Percentiles rank a stretch among this genome's conserved stretches.
Conservation (phyloP, 208 protist species). For the Spongospora subterranea region DNA sequence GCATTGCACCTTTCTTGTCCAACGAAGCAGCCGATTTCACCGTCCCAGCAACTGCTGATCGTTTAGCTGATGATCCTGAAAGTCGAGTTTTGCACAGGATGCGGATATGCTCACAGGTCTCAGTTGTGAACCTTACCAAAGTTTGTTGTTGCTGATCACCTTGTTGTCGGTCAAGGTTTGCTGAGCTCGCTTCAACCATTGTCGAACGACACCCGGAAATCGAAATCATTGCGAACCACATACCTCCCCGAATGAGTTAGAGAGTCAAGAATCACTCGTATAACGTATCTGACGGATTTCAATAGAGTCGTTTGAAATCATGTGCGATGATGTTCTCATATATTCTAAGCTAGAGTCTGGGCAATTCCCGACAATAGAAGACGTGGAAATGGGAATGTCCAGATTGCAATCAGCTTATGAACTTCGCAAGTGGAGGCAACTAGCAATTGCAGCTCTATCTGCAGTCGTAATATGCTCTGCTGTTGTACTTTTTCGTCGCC, state of each 20-base stretch:
- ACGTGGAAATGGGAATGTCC: too few relatives aligned
- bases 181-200: background rate
- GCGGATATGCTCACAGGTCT: conserved; percentile 6
- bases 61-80: background rate
- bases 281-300: background rate
- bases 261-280: background rate
- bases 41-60: too few relatives aligned
- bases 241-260: conserved; percentile 13
- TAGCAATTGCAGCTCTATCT: too few relatives aligned
- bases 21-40: too few relatives aligned
- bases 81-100: conserved; percentile 51
- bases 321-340: background rate
- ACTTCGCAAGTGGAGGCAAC: too few relatives aligned
- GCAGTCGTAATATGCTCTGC: too few relatives aligned
- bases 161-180: background rate
- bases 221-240: background rate
- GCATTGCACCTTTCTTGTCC: too few relatives aligned
- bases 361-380: too few relatives aligned
- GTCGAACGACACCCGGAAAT: background rate
- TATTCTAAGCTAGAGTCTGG: conserved; percentile 41
- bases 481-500: too few relatives aligned
- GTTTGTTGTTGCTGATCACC: background rate
- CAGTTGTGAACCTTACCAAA: background rate
- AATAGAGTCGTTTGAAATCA: conserved; percentile 6
- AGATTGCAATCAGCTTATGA: too few relatives aligned